Evolutionary conservation across 1,139 yeast species (phyloP).

Genomic region (Taphrina confusa): DNA sequence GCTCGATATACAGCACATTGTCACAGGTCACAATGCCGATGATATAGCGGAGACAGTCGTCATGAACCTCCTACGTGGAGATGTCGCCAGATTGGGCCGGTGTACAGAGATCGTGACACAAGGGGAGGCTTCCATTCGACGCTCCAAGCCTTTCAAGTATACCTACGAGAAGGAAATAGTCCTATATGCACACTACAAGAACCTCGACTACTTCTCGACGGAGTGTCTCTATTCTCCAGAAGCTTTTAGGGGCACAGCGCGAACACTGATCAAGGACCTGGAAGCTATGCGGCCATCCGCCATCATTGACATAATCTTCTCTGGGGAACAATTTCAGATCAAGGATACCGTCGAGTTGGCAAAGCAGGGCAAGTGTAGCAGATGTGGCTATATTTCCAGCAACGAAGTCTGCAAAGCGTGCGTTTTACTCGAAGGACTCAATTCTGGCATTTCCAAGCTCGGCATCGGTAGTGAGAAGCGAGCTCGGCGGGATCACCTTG

Average conservation of each 20-base stretch:
- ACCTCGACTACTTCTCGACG: slow-evolving; percentile 91
- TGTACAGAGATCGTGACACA: slow-evolving; percentile 88
- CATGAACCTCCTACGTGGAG: slow-evolving; percentile 92
- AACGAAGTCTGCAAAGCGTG: slow-evolving; percentile 93
- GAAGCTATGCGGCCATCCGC: slow-evolving; percentile 91
- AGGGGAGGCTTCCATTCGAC: slow-evolving; percentile 53
- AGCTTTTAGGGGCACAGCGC: slow-evolving; percentile 96
- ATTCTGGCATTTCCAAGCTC: slow-evolving; percentile 60
- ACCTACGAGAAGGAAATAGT: slow-evolving; percentile 97
- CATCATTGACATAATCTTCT: slow-evolving; percentile 87
- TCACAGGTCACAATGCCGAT: slow-evolving; percentile 98
- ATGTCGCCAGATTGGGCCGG: slow-evolving; percentile 83
- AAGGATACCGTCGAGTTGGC: slow-evolving; percentile 55
- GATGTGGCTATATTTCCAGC: slow-evolving; percentile 89
- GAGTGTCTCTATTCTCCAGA: slow-evolving; percentile 99
- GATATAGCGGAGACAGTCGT: slow-evolving; percentile 98
- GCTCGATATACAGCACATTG: slow-evolving; percentile 82
- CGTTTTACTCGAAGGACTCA: slow-evolving; percentile 79
- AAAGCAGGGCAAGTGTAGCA: slow-evolving; percentile 57
- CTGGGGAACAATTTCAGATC: slow-evolving; percentile 79
- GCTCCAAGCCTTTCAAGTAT: slow-evolving; percentile 95
- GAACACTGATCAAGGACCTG: slow-evolving; percentile 83
- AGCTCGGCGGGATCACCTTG: slow-evolving; percentile 27
- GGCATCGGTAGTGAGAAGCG: slow-evolving; percentile 35
- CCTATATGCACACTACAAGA: slow-evolving; percentile 92